Base-by-base conservation (phyloP, 495 filamentous ascomycete genomes). In the Neurospora sublineolata region DNA sequence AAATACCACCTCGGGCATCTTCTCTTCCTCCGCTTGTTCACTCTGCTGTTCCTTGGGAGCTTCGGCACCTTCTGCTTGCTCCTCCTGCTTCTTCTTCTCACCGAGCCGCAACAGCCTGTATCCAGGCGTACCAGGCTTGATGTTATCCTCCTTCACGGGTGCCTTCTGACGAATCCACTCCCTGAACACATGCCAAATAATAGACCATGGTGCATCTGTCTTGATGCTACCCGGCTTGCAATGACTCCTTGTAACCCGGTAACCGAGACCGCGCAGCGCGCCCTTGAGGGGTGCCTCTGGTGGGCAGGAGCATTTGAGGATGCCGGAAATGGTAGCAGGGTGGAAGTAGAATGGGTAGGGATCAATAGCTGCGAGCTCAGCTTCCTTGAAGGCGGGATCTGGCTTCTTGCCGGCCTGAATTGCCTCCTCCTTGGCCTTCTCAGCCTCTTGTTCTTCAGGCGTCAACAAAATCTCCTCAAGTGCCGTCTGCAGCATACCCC, bases 111-210 rank as follows among this genome's bases (percentile, higher is more conserved):
- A 74, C 68, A 97, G 89, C 14, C 79, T 86, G 52, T 88, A 92
- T 9, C 89, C 94, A 0, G 92, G 80, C n/a, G 82, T 91, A 23
- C 87, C 87, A 40, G 88, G 83, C 71, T 86, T 89, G n/a, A 97
- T 79, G 5, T 88, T 84, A 1, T 83, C 85, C 64, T 89, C 86
- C 74, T 91, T 96, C 64, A 94, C 82, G 0, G 93, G 93, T 0
- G 84, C 80, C 71, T 89, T 90, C 74, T 95, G 94, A 44, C 89
- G 84, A 3, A 89, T 84, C 94, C 94, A 99, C 81, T 96, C 92
- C 40, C 92, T 85, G 89, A 98, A 97, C 38, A 98, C 85, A 73
- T 97, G 91, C 95, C 95, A 98, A 58, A 98, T 86, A 3, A 93
- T 87, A 3, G 81, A 83, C 93, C 94, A 97, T 0, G 93, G 90